Conservation (phyloP, 495 filamentous ascomycete species). For the Amorphotheca resinae region DNA sequence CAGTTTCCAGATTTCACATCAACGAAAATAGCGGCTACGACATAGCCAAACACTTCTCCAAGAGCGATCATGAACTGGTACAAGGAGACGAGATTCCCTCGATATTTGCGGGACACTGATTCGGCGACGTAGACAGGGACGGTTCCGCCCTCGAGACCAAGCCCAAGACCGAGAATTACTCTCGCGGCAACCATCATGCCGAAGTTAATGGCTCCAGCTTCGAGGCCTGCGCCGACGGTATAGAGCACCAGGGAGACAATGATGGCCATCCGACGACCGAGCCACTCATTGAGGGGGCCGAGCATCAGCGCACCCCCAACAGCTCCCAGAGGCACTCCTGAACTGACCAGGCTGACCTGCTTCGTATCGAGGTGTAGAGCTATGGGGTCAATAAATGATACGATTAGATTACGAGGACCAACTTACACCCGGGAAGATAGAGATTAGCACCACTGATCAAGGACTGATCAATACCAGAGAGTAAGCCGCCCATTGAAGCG, state of each 20-base stretch:
- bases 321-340: constrained; percentile 48
- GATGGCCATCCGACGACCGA: constrained; percentile 46
- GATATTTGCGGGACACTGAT: constrained; percentile 36
- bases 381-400: constrained; percentile 1
- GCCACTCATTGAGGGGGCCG: constrained; percentile 42
- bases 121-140: constrained; percentile 44
- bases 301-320: constrained; percentile 47
- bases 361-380: constrained; percentile 31
- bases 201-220: constrained; percentile 45
- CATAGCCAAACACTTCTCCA: constrained; percentile 50
- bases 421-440: constrained; percentile 31
- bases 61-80: constrained; percentile 54
- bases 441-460: constrained; percentile 49
- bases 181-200: constrained; percentile 48
- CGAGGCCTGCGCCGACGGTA: constrained; percentile 45
- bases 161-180: constrained; percentile 46
- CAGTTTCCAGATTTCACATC: constrained; percentile 42
- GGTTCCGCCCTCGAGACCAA: constrained; percentile 49
- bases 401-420: neutral
- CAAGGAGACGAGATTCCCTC: constrained; percentile 48
- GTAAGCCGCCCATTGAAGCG: constrained; percentile 48
- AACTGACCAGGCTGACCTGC: constrained; percentile 41
- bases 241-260: constrained; percentile 45
- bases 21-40: constrained; percentile 48
- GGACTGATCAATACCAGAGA: constrained; percentile 50